Conservation (phyloP, 2,329 filamentous ascomycete species). For the Cercospora sp. region DNA sequence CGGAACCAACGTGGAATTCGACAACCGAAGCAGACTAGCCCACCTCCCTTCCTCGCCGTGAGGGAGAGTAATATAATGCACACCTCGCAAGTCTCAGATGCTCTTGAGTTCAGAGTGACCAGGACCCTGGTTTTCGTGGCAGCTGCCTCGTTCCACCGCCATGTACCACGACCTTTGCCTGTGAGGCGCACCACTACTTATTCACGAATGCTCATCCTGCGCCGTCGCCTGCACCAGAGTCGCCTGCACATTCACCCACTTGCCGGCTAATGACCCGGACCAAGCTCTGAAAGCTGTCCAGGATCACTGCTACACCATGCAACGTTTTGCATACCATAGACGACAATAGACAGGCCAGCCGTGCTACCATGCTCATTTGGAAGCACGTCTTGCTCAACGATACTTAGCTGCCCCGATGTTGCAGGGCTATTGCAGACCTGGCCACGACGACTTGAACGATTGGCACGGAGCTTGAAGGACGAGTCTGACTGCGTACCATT, state of each 20-base stretch:
- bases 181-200: not conserved
- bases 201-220: not conserved
- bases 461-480: not conserved
- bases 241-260: not conserved
- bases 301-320: not conserved
- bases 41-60: not conserved
- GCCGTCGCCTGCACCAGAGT: not conserved
- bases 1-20: not conserved
- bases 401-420: not conserved
- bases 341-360: not conserved
- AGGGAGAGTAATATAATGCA: not conserved
- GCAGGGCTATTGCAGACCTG: not conserved
- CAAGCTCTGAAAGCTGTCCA: not conserved
- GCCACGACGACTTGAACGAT: not conserved
- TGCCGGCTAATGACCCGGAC: not conserved
- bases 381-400: not conserved
- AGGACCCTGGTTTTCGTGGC: conserved; percentile 1
- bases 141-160: conserved; percentile 1
- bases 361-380: not conserved
- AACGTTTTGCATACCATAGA: not conserved
- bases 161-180: conserved; percentile 4
- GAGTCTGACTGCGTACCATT: conserved; percentile 7
- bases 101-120: conserved; percentile 3
- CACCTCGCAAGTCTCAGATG: not conserved
- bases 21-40: conserved; percentile 1